Percentiles rank a stretch among this genome's conserved stretches.
phyloP scores from a whole-genome alignment of 2,329 filamentous ascomycete genomes.

The Penicillium sp. region DNA sequence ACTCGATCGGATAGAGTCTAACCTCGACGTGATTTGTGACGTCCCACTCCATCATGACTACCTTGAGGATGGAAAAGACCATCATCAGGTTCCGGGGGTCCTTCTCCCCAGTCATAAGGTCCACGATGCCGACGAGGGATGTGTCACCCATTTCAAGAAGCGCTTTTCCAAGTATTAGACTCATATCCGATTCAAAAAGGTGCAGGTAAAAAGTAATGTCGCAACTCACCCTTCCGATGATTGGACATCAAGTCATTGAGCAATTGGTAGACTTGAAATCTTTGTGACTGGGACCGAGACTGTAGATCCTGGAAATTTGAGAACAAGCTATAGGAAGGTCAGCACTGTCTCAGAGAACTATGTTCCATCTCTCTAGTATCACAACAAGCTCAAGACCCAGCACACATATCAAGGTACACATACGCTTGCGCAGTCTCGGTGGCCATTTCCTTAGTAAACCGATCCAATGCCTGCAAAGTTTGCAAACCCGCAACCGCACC shows the following conservation, averaged over 20 bases:
- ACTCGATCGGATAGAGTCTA: slow-evolving; percentile 6
- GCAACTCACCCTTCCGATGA: slow-evolving; percentile 50
- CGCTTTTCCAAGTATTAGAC: slow-evolving; percentile 32
- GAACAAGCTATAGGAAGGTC: slow-evolving; percentile 40
- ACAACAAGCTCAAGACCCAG: neutral
- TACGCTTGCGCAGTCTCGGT: slow-evolving; percentile 51
- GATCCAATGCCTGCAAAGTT: slow-evolving; percentile 55
- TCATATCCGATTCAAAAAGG: neutral
- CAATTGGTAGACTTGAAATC: slow-evolving; percentile 59
- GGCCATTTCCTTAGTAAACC: slow-evolving; percentile 56
- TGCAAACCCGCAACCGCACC: slow-evolving; percentile 56
- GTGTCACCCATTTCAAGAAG: slow-evolving; percentile 54
- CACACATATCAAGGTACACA: slow-evolving; percentile 23
- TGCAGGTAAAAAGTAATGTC: neutral
- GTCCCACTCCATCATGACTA: slow-evolving; percentile 64
- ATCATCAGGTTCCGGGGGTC: slow-evolving; percentile 66
- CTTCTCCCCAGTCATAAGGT: slow-evolving; percentile 63
- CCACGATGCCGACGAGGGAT: slow-evolving; percentile 57
- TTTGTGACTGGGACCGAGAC: slow-evolving; percentile 58
- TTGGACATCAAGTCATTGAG: slow-evolving; percentile 58
- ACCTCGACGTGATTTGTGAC: slow-evolving; percentile 57
- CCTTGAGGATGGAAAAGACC: slow-evolving; percentile 62
- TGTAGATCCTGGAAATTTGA: slow-evolving; percentile 54
- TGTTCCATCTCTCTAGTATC: neutral
- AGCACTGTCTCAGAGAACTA: slow-evolving; percentile 5